Percentiles rank a stretch among this genome's conserved stretches.
Evolutionary conservation across 2,329 filamentous ascomycete species (phyloP).

Genomic region (Huntiella bhutanensis): DNA sequence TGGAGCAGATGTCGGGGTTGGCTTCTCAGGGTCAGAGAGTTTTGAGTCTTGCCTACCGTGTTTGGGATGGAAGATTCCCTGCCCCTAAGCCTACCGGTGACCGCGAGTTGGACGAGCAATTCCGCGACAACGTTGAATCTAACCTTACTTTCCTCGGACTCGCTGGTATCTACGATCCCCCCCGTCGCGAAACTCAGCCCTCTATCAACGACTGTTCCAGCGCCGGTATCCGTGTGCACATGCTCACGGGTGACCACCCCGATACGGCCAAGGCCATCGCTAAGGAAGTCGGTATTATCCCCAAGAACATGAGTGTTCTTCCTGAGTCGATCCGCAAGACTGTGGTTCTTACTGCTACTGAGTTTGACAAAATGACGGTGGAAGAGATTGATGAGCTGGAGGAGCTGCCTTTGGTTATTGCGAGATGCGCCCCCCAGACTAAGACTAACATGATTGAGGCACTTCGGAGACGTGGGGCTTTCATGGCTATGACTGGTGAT

Average conservation of each 20-base stretch:
- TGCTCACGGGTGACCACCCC: conserved; percentile 70
- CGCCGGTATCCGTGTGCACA: conserved; percentile 63
- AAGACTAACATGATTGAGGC: conserved; percentile 87
- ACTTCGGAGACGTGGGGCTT: conserved; percentile 54
- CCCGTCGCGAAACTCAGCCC: conserved; percentile 57
- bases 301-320: conserved; percentile 38
- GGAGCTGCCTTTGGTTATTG: conserved; percentile 62
- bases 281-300: conserved; percentile 59
- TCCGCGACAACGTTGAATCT: conserved; percentile 45
- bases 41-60: conserved; percentile 49
- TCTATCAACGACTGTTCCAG: conserved; percentile 51
- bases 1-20: conserved; percentile 37
- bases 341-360: conserved; percentile 55
- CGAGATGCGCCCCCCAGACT: conserved; percentile 66
- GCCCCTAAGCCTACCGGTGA: conserved; percentile 17
- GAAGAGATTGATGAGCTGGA: conserved; percentile 57
- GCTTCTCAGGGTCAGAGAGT: conserved; percentile 53
- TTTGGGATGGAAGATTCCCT: conserved; percentile 31
- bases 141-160: conserved; percentile 61
- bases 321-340: conserved; percentile 43
- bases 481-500: conserved; percentile 77
- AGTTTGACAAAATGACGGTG: conserved; percentile 62
- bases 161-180: conserved; percentile 71
- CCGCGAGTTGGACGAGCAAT: conserved; percentile 19
- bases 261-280: conserved; percentile 65